Base-by-base conservation (phyloP, 139 green algal species). In the Chlamydomonas schloesseri region DNA sequence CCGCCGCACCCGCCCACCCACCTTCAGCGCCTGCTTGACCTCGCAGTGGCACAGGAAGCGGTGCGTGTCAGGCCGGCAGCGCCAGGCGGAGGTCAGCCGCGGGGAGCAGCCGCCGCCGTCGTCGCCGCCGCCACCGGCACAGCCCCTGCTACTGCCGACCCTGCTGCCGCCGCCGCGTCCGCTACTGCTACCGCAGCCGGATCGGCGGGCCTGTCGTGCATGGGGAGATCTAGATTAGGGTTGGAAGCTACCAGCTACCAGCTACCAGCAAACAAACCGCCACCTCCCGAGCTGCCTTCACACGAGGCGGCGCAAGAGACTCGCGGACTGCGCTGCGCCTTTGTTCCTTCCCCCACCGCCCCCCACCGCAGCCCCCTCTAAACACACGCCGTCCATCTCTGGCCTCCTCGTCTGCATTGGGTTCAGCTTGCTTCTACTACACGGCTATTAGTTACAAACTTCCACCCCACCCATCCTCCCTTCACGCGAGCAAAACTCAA, bases 1-100 rank as follows among this genome's bases (percentile, higher is more conserved):
- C 31, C 2, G 6, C 2, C 14, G 26, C 21, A 42, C 31, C 67
- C 31, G 1, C 3, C 64, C 4, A 70, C 74, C 5, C 29, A 84
- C 78, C 78, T 67, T 18, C 5, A 84, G 42, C 29, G n/a, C 42
- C 64, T 84, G 78, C 42, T 67, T 74, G 5, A 31, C 34, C 8
- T 50, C 34, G 29, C 60, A 84, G 78, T 84, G 78, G 64, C 64
- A 75, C 46, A 84, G 78, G 78, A 84, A 84, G 78, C 78, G 78
- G 64, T 74, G 64, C 65, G 74, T 65, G 78, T 84, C 78, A 0
- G 64, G 42, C 2, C 29, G 37, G 62, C 37, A 73, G n/a, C 77
- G 77, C 77, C 77, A 83, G 15, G 77, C 77, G 29, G 77, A 62
- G 3, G 62, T 73, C 14, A 83, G 26, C 10, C 60, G 37, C 11